Base-by-base conservation (phyloP, 2,329 filamentous ascomycete species). In the Paracoccidioides brasiliensis region DNA sequence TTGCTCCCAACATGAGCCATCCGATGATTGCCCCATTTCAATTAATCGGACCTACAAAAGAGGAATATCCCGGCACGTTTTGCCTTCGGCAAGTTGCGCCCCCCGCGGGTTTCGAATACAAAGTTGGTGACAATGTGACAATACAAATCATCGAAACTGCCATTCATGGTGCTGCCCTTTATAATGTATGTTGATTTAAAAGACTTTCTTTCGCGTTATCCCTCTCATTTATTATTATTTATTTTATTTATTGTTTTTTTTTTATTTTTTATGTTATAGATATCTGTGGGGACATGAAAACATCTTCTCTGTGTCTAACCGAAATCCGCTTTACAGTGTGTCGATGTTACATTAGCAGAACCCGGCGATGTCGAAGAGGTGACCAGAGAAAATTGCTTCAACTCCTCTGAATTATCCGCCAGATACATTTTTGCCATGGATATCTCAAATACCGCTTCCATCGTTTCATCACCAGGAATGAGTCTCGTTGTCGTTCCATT, bases 271-370 rank as follows among this genome's bases (percentile, higher is more conserved):
- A 15, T 22, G n/a, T 49, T 38, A n/a, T n/a, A n/a, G n/a, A 22
- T 22, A 22, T 22, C 22, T 22, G 22, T 22, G 22, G 5, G 10
- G 30, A 46, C 15, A 49, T 15, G 33, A 48, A 48, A 6, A 9
- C 14, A n/a, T 6, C 8, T 5, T n/a, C 15, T 10, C 12, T 22
- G n/a, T 49, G 8, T 15, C 30, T 51, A 50, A 57, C 48, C 33
- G 57, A 55, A 46, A 9, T 9, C 15, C n/a, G 10, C 5, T 8
- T 45, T 49, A n/a, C 3, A 95, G 89, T 97, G 93, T 68, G 90
- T 94, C 63, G 91, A 97, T 67, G 94, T 97, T 64, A 91, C 86
- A 49, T 94, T 97, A 64, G 88, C 85, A 50, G 86, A 90, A 1
- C 86, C 87, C 7, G 57, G 82, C 64, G 85, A 95, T 67, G 82